These are phyloP conservation scores for Platismatia glauca DNA, from an alignment of 495 filamentous ascomycete genomes.

Conservation along the genomic window DNA sequence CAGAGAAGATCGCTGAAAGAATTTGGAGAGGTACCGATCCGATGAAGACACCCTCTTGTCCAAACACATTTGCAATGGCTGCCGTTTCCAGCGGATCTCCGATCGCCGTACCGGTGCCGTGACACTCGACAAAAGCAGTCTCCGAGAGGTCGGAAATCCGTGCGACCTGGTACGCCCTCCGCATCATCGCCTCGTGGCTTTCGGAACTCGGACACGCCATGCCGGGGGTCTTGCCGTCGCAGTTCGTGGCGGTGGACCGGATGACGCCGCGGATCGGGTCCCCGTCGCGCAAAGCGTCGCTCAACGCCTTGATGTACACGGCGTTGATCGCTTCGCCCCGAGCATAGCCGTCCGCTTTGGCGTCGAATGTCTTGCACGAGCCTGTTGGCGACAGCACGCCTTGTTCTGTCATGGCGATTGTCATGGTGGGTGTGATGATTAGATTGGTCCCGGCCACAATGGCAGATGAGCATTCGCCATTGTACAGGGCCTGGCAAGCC, in stretches of 20 bases:
- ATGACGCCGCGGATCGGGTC: slow-evolving; percentile 35
- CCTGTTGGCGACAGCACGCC: slow-evolving; percentile 26
- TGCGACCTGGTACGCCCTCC: slow-evolving; percentile 28
- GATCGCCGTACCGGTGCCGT: slow-evolving; percentile 35
- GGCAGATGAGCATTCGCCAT: slow-evolving; percentile 34
- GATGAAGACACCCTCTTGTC: slow-evolving; percentile 20
- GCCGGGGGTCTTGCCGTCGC: slow-evolving; percentile 30
- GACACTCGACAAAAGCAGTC: slow-evolving; percentile 29
- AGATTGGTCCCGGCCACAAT: slow-evolving; percentile 38
- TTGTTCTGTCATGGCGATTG: slow-evolving; percentile 26
- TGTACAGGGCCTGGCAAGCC: slow-evolving; percentile 30
- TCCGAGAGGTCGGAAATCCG: slow-evolving; percentile 24
- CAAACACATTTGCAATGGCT: slow-evolving; percentile 24
- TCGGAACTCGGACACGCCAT: slow-evolving; percentile 18
- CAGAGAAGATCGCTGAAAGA: background rate
- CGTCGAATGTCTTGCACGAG: slow-evolving; percentile 52
- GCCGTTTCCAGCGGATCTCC: slow-evolving; percentile 3
- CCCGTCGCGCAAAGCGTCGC: slow-evolving; percentile 29
- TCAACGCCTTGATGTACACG: slow-evolving; percentile 31
- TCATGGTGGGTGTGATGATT: slow-evolving; percentile 32
- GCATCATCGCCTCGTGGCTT: slow-evolving; percentile 30
- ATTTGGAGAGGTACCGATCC: slow-evolving; percentile 13
- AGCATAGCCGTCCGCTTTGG: slow-evolving; percentile 53
- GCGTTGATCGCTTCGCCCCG: slow-evolving; percentile 46
- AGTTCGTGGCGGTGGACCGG: slow-evolving; percentile 28